Percentiles rank a stretch among this genome's conserved stretches.
phyloP scores from a whole-genome alignment of 2,329 filamentous ascomycete genomes.

The Monosporascus sp. region DNA sequence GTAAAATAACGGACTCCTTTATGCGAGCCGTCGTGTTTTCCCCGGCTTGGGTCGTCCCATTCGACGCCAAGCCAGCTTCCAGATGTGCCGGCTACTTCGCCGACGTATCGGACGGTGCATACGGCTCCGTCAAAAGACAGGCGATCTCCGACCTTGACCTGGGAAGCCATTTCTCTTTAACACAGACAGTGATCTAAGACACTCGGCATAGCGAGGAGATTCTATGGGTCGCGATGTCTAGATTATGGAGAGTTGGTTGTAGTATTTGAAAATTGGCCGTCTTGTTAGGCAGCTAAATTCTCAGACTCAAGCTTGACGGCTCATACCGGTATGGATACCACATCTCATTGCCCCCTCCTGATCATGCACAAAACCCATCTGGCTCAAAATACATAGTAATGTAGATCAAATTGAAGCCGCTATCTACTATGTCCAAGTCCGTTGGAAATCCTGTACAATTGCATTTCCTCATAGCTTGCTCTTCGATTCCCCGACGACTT shows the following conservation, averaged over 20 bases:
- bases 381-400: background rate
- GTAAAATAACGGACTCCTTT: conserved; percentile 75
- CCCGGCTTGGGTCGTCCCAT: conserved; percentile 84
- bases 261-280: too few species aligned
- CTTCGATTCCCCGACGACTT: conserved; percentile 50
- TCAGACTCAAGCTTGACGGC: too few species aligned
- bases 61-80: conserved; percentile 90
- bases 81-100: conserved; percentile 67
- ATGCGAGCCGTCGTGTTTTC: conserved; percentile 86
- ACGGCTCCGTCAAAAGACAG: conserved; percentile 71
- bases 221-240: too few species aligned
- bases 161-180: conserved; percentile 30
- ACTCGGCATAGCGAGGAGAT: too few species aligned
- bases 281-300: too few species aligned
- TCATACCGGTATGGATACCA: too few species aligned
- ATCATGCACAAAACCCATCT: too few species aligned
- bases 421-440: too few species aligned
- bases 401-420: conserved; percentile 1
- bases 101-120: conserved; percentile 83
- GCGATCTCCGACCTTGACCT: conserved; percentile 60
- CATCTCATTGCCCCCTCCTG: too few species aligned
- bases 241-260: too few species aligned
- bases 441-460: background rate
- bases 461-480: conserved; percentile 52
- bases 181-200: too few species aligned